phyloP scores from a whole-genome alignment of 371 early-diverging fungal genomes.

The Entomophthora muscae region DNA sequence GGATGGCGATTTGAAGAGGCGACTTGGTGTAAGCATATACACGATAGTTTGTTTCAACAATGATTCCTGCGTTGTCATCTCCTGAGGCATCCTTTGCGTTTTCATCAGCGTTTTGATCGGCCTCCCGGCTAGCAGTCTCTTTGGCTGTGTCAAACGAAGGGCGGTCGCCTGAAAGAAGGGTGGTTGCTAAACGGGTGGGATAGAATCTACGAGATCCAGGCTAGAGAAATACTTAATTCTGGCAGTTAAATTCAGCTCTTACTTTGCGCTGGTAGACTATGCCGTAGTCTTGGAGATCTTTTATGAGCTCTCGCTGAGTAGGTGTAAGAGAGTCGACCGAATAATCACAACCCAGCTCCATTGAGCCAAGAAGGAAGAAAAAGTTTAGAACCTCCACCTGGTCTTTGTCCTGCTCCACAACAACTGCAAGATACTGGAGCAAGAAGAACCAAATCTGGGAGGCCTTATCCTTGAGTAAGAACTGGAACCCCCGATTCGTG shows the following conservation, averaged over 20 bases:
- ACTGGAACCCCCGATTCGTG: slow-evolving; percentile 92
- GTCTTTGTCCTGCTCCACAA: slow-evolving; percentile 71
- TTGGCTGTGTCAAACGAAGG: too few species aligned
- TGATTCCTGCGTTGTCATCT: slow-evolving; percentile 43
- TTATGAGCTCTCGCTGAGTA: slow-evolving; percentile 66
- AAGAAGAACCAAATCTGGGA: slow-evolving; percentile 94
- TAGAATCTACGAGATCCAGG: slow-evolving; percentile 61
- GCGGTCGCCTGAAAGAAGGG: slow-evolving; percentile 65
- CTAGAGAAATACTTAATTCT: slow-evolving; percentile 14
- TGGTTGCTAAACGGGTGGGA: slow-evolving; percentile 81
- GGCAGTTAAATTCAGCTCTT: slow-evolving; percentile 8
- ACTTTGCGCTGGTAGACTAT: slow-evolving; percentile 75
- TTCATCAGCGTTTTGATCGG: slow-evolving; percentile 15
- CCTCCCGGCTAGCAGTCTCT: too few species aligned
- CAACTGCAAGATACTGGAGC: slow-evolving; percentile 79
- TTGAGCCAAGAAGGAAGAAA: slow-evolving; percentile 73
- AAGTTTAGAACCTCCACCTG: slow-evolving; percentile 82
- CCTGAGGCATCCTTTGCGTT: slow-evolving; percentile 29
- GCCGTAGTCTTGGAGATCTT: slow-evolving; percentile 77
- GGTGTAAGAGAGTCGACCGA: slow-evolving; percentile 62
- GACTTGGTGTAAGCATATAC: slow-evolving; percentile 95
- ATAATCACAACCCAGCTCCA: slow-evolving; percentile 81
- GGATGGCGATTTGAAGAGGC: slow-evolving; percentile 91
- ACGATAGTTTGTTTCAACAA: slow-evolving; percentile 83
- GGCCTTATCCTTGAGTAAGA: slow-evolving; percentile 79